Conservation (phyloP, 2,329 filamentous ascomycete genomes). For the Colletotrichum limetticola region DNA sequence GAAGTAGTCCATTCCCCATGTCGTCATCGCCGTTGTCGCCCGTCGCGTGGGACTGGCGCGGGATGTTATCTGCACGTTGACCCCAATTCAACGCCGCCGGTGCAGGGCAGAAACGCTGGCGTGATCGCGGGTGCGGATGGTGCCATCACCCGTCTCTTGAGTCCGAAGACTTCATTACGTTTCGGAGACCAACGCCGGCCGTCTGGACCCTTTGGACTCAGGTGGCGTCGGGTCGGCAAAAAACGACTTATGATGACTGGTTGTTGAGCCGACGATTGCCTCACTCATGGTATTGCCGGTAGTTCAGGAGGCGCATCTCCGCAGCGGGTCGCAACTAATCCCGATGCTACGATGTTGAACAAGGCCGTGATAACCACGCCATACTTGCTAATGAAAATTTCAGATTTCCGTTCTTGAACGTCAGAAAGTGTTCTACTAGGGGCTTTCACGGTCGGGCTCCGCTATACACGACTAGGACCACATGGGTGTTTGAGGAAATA, state of each 20-base stretch:
- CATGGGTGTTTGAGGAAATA: neutral
- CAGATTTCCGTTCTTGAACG: neutral
- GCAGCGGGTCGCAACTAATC: neutral
- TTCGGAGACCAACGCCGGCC: neutral
- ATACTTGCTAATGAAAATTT: neutral
- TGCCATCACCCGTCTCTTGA: slow-evolving; percentile 14
- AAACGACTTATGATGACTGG: neutral
- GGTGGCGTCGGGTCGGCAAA: neutral
- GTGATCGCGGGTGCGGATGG: slow-evolving; percentile 28
- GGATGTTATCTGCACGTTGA: slow-evolving; percentile 19
- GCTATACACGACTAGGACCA: too few species aligned
- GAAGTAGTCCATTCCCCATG: neutral
- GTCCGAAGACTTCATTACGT: neutral
- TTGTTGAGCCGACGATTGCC: neutral
- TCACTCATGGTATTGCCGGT: neutral
- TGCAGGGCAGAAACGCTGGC: slow-evolving; percentile 27
- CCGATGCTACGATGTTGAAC: neutral
- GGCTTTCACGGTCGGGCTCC: neutral
- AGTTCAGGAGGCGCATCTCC: neutral
- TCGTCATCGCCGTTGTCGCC: slow-evolving; percentile 32
- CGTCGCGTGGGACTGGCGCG: slow-evolving; percentile 25
- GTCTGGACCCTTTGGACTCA: neutral
- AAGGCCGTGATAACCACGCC: neutral
- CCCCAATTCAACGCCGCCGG: slow-evolving; percentile 16
- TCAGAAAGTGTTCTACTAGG: neutral